Evolutionary conservation across 345 rosid species (phyloP), one percentile per base, ranked within the genome.

Genomic region (Sonneratia alba): DNA sequence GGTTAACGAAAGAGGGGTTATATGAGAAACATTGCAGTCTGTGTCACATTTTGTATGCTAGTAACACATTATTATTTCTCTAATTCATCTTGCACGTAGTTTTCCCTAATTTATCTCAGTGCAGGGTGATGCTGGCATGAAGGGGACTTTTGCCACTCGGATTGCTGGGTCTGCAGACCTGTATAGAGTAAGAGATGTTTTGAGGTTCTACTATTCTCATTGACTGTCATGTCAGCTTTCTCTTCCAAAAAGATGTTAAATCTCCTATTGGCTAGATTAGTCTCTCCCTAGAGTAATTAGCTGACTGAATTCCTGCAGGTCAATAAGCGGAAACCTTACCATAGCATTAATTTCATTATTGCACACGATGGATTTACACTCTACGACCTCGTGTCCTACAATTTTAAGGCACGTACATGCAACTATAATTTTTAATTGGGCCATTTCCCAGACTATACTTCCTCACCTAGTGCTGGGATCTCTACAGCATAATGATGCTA

Each of bases 321-420:
- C 73, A 87, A 94, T 74, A 87, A 89, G 47, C 91, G 97, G 77
- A 91, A 91, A 85, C 96, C 98, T 14, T 89, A 84, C 83, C 96
- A 91, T 67, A 79, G 97, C 72, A 71, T 94, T 51, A 94, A 94
- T 83, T 94, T 94, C 74, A 51, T 91, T 42, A 85, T 87, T 53
- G 95, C 96, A 48, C 98, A 94, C 77, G 98, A 94, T 79, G 98
- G 98, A 65, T 91, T 91, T 86, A 91, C 97, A 10, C 75, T 94
- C 53, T 71, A 83, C 71, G 98, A 94, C 85, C 93, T 94, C 61
- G 96, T 94, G 74, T 82, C 98, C 7, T 94, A 94, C 82, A 89
- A 91, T 70, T 75, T 72, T 59, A 91, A 91, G 98, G 97, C 90
- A 86, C 27, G 73, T 7, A 4, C 73, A 56, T n/a, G 15, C 2